These are phyloP conservation scores for Hypoxylon sp. DNA, from an alignment of 2,329 filamentous ascomycete genomes.

Conservation along the genomic window DNA sequence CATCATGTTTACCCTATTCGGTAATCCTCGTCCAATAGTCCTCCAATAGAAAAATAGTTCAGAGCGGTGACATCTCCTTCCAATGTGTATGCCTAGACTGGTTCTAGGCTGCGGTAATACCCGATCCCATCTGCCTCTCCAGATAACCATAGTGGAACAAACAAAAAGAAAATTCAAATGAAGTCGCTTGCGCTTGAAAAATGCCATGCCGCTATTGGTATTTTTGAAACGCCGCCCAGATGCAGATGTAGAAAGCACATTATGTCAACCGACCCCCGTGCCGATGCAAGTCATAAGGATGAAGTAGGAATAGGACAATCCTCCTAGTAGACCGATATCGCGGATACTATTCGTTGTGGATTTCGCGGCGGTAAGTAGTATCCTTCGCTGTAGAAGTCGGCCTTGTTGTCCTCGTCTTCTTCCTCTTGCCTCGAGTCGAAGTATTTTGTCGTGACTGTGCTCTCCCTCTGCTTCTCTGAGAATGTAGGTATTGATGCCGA, in stretches of 20 bases:
- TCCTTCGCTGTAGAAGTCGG: slow-evolving; percentile 65
- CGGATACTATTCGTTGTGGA: slow-evolving; percentile 65
- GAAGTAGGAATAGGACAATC: slow-evolving; percentile 47
- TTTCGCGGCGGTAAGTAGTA: slow-evolving; percentile 69
- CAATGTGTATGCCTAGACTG: slow-evolving; percentile 42
- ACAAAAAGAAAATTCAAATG: slow-evolving; percentile 46
- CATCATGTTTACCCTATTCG: slow-evolving; percentile 49
- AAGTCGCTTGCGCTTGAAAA: slow-evolving; percentile 52
- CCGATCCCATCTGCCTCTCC: slow-evolving; percentile 33
- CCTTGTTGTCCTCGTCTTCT: slow-evolving; percentile 55
- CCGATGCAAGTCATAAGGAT: slow-evolving; percentile 54
- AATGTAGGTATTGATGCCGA: slow-evolving; percentile 71
- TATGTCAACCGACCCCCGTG: slow-evolving; percentile 45
- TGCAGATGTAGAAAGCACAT: slow-evolving; percentile 54
- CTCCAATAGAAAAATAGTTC: slow-evolving; percentile 46
- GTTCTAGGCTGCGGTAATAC: slow-evolving; percentile 41
- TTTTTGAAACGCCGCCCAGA: slow-evolving; percentile 56
- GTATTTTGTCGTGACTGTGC: slow-evolving; percentile 55
- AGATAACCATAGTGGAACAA: slow-evolving; percentile 34
- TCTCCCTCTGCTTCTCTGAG: slow-evolving; percentile 68
- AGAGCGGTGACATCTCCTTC: slow-evolving; percentile 52
- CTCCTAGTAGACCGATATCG: slow-evolving; percentile 70
- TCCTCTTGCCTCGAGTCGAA: slow-evolving; percentile 58
- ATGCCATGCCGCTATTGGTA: slow-evolving; percentile 55
- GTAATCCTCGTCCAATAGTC: slow-evolving; percentile 46